phyloP scores from a whole-genome alignment of 176 grass and related monocot species.

The Eragrostis nindensis region DNA sequence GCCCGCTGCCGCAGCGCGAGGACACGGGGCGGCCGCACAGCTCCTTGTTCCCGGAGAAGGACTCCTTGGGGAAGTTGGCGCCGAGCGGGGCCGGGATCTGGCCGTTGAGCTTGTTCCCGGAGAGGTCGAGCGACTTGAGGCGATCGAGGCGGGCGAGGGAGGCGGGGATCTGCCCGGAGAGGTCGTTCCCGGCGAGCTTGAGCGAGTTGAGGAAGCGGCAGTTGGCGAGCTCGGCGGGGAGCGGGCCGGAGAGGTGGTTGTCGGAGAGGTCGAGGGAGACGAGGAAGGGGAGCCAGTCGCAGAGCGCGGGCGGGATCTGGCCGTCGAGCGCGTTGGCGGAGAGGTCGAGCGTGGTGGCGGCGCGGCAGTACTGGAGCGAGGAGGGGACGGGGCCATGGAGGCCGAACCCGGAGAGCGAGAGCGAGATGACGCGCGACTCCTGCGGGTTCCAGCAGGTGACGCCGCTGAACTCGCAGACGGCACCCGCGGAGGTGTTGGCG shows the following conservation, averaged over 20 bases:
- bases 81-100: constrained; percentile 65
- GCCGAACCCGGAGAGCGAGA: constrained; percentile 61
- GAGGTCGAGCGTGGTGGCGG: constrained; percentile 71
- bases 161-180: constrained; percentile 69
- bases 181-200: constrained; percentile 54
- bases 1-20: constrained; percentile 45
- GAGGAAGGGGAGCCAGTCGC: constrained; percentile 82
- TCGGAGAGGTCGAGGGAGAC: constrained; percentile 73
- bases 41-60: constrained; percentile 59
- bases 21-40: constrained; percentile 75
- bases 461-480: constrained; percentile 63
- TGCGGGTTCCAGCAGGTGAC: constrained; percentile 77
- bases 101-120: constrained; percentile 63
- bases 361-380: constrained; percentile 66
- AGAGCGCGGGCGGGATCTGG: constrained; percentile 54
- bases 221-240: constrained; percentile 75
- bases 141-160: constrained; percentile 70
- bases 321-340: constrained; percentile 58
- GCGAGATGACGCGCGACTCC: constrained; percentile 68
- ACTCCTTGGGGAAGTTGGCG: constrained; percentile 36
- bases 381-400: constrained; percentile 64
- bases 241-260: constrained; percentile 57
- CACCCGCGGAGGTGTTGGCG: constrained; percentile 49
- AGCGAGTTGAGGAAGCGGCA: constrained; percentile 82
- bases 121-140: constrained; percentile 79